Evolutionary conservation across 306 rosid genomes (phyloP), one percentile per base, ranked within the genome.

Genomic region (Quercus ilex): DNA sequence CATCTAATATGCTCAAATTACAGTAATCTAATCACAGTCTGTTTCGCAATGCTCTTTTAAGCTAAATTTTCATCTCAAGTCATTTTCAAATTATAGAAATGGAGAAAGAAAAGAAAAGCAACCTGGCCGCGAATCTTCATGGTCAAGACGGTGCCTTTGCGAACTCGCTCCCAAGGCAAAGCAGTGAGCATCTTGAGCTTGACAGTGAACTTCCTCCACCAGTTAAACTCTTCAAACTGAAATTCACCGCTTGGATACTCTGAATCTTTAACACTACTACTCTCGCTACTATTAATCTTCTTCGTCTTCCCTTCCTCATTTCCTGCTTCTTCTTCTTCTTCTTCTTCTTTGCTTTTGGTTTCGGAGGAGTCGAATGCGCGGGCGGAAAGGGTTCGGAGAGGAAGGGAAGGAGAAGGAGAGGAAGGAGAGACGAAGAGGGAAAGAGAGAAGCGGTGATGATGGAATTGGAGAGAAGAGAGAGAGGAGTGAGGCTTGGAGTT

Each of bases 121-220:
- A 94, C 99, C 98, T 90, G 91, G 84, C 98, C 99, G 35, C 96
- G 97, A 84, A 95, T 76, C 80, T 87, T 91, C 91, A 95, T 83
- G 17, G 89, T 85, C 73, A 91, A 85, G n/a, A 95, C 89, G 67
- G 89, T 86, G 69, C 93, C 97, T 73, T 91, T 82, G 25, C 83
- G 93, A 51, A 95, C 86, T 26, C 98, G 99, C 77, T 90, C 87
- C 97, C 96, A 92, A 5, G 99, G 99, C 51, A 85, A 86, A 0
- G 99, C 99, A 20, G 79, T 59, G 25, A 95, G 87, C 94, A 90
- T 90, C 75, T 74, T 88, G 31, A 95, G 93, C 81, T 95, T 91
- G n/a, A 90, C 93, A 38, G 79, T 12, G 69, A 86, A 83, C 58
- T 86, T 87, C 72, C 75, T 90, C 98, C 92, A 91, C 13, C 85